phyloP scores from a whole-genome alignment of 1,284 basidiomycete genomes.

The Sanghuangporus baumii region DNA sequence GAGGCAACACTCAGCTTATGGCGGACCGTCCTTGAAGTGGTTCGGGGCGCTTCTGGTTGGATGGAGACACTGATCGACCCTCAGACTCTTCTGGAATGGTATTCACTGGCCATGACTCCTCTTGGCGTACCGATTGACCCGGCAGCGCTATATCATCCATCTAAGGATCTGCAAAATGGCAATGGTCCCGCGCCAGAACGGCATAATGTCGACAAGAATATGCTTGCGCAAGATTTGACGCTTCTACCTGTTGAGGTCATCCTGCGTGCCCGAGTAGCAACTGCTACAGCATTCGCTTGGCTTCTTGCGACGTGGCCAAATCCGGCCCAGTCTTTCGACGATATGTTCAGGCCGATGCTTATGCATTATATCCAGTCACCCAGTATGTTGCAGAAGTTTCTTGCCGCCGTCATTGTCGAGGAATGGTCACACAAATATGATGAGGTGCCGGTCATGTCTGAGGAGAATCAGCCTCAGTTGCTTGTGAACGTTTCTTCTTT shows the following conservation, averaged over 20 bases:
- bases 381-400: constrained; percentile 88
- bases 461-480: constrained; percentile 8
- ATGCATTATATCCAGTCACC: constrained; percentile 78
- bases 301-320: constrained; percentile 66
- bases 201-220: constrained; percentile 96
- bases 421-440: constrained; percentile 83
- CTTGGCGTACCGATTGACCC: constrained; percentile 79
- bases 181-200: constrained; percentile 48
- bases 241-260: constrained; percentile 79
- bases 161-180: constrained; percentile 38
- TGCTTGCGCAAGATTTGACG: constrained; percentile 88
- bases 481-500: constrained; percentile 32
- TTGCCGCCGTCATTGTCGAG: constrained; percentile 81
- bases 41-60: constrained; percentile 41
- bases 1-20: constrained; percentile 76
- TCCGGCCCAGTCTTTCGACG: constrained; percentile 31
- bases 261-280: constrained; percentile 77
- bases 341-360: constrained; percentile 66
- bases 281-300: constrained; percentile 76
- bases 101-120: constrained; percentile 87
- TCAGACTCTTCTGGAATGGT: constrained; percentile 71
- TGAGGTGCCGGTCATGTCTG: background rate
- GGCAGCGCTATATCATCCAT: constrained; percentile 65
- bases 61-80: constrained; percentile 50
- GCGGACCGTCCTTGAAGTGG: constrained; percentile 60